Evolutionary conservation across 768 basidiomycete species (phyloP), one percentile per base, ranked within the genome.

Genomic region (Kwoniella mangroviensis): DNA sequence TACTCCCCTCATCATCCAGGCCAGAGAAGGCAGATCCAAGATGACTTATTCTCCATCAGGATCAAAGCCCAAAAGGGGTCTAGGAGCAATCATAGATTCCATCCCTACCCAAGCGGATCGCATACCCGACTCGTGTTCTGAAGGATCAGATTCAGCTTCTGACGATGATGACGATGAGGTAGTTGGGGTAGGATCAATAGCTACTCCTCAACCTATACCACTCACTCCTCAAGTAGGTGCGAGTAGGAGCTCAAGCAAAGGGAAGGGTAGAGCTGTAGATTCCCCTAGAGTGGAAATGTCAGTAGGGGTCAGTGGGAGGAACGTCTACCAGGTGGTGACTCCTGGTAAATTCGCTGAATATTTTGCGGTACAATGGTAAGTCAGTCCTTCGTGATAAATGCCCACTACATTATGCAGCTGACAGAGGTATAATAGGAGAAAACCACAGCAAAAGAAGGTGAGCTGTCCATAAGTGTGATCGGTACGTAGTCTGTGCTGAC

Each of bases 401-500:
- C 21, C 15, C 34, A 9, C 3, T 19, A 9, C 58, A 19, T 53
- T 7, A 12, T 34, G n/a, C 26, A 45, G 24, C 56, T 72, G 49
- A 62, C 55, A 41, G 45, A 12, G 17, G 22, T 28, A 41, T 51
- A 1, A 9, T 49, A 80, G 79, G 77, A 53, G 79, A 45, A 80
- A 80, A 52, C 79, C 79, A 0, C 79, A 80, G 53, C 64, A 63
- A 56, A 80, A 80, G 61, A 80, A 80, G 72, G 79, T 80, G 43
- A 64, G 74, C 52, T 57, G 28, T 34, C 13, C 15, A 12, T 42
- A 26, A 52, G 26, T 12, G 41, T n/a, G 17, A 3, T 19, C 40
- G 56, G 43, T 1, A 9, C 15, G 59, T 49, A 17, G 21, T 9
- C 52, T 19, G n/a, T 26, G 19, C 24, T 59, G 40, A 59, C 60